Base-by-base conservation (phyloP, 495 filamentous ascomycete genomes). In the Aspergillus bridgeri region DNA sequence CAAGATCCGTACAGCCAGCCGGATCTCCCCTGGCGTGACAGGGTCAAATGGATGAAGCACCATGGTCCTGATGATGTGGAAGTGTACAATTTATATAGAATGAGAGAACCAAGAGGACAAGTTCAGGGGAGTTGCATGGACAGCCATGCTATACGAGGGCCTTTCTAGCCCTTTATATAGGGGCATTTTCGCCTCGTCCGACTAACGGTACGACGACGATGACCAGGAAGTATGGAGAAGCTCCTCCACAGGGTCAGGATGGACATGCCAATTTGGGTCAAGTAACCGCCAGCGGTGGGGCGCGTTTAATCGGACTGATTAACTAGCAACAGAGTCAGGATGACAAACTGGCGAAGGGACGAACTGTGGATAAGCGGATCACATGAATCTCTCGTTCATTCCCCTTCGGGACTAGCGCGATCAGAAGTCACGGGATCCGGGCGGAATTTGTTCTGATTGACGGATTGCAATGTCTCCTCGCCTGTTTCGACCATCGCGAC, bases 41-140 rank as follows among this genome's bases (percentile, higher is more conserved):
- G 75, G 74, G 53, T 79, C 74, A 48, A 79, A 76, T 0, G 75
- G 75, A 60, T 79, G 75, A 38, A 72, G 65, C 21, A 17, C 51
- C 64, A 65, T 63, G 21, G 33, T 56, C 42, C 49, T 42, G 45
- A 24, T 17, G n/a, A n/a, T n/a, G n/a, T n/a, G n/a, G n/a, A n/a
- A n/a, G n/a, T n/a, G n/a, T n/a, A n/a, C n/a, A n/a, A 46, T 1
- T 48, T 20, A 18, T 24, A 19, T 23, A 11, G 42, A 49, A 54
- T 3, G 9, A 11, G 3, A 43, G 15, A 51, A 27, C 20, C 51
- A 20, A 45, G 20, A 15, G 29, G 27, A 23, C 22, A 51, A 13
- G 15, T 25, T 23, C 23, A 22, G 48, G 29, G 48, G 8, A 50
- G 21, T 15, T 38, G 33, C 33, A 15, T 38, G 33, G 17, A 15